Base-by-base conservation (phyloP, 2,329 filamentous ascomycete species). In the Dactylellina haptotyla region DNA sequence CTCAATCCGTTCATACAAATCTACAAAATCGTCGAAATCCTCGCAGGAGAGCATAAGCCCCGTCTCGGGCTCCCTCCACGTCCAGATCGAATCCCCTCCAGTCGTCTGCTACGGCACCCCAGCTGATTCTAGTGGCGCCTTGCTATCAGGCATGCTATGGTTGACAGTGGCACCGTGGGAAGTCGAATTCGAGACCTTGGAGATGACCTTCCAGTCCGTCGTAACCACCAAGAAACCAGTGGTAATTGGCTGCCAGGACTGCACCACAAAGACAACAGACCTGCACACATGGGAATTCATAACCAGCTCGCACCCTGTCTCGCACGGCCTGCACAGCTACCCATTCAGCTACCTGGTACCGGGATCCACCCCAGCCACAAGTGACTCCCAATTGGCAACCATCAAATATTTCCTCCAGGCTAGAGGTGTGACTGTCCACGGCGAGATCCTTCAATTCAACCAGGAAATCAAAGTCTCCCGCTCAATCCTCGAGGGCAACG, bases 291-390 rank as follows among this genome's bases (percentile, higher is more conserved):
- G 93, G 92, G 86, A 87, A 30, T 90, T 98, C 78, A 82, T 96
- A 67, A 85, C 85, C 16, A 41, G 65, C n/a, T 18, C 46, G 3
- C 84, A 86, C 67, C 77, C 83, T 9, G 80, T 82, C 14, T 81
- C 81, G 56, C 77, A 79, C 81, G 89, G 90, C 72, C 82, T 85
- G 54, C 92, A 97, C 80, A 85, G 87, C 48, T 96, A 93, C 80
- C 94, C 95, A 53, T 97, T 97, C 81, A 96, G 92, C 77, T 89
- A 92, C 77, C 85, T 97, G 57, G 86, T 99, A 46, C 88, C 89
- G 1, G 95, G 95, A 18, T 86, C 94, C 78, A 85, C 97, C n/a
- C 93, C 94, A 2, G 91, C 92, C 1, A 90, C 88, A 43, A 91
- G 91, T 78, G 89, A 93, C 79, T 90, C 90, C 61, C 83, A 87